Conservation (phyloP, 495 filamentous ascomycete genomes). For the Hypoxylon intermedium region DNA sequence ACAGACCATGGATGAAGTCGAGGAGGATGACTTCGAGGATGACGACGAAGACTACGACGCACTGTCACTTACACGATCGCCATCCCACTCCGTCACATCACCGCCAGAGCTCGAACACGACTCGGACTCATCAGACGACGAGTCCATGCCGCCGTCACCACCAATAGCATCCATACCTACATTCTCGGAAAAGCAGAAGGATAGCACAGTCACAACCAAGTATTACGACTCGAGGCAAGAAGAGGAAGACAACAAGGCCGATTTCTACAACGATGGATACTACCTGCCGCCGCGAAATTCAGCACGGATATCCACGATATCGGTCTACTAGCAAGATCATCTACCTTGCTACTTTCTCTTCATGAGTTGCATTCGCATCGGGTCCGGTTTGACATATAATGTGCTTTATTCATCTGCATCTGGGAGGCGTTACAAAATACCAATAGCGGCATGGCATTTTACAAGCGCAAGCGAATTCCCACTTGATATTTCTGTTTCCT, state of each 20-base stretch:
- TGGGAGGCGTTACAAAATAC: constrained; percentile 55
- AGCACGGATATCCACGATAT: constrained; percentile 54
- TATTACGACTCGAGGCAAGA: constrained; percentile 52
- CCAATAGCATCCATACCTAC: constrained; percentile 68
- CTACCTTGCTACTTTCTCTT: constrained; percentile 43
- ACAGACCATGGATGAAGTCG: constrained; percentile 44
- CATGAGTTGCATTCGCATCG: constrained; percentile 38
- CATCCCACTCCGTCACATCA: constrained; percentile 65
- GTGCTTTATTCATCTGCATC: constrained; percentile 49
- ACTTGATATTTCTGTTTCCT: constrained; percentile 38
- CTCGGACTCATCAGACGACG: constrained; percentile 70
- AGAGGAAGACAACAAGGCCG: constrained; percentile 47
- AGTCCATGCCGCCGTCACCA: constrained; percentile 85
- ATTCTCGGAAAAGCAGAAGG: constrained; percentile 72
- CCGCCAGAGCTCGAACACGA: constrained; percentile 81
- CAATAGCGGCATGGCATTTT: constrained; percentile 46
- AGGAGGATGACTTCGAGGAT: constrained; percentile 65
- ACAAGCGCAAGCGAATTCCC: constrained; percentile 42
- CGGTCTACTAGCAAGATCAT: constrained; percentile 50
- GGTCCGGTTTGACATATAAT: constrained; percentile 32
- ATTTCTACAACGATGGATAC: constrained; percentile 67
- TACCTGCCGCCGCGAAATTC: constrained; percentile 62
- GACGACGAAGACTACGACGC: constrained; percentile 75
- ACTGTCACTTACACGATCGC: constrained; percentile 74
- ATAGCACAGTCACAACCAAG: constrained; percentile 60